Base-by-base conservation (phyloP, 2,329 filamentous ascomycete genomes). In the Setomelanomma holmii region DNA sequence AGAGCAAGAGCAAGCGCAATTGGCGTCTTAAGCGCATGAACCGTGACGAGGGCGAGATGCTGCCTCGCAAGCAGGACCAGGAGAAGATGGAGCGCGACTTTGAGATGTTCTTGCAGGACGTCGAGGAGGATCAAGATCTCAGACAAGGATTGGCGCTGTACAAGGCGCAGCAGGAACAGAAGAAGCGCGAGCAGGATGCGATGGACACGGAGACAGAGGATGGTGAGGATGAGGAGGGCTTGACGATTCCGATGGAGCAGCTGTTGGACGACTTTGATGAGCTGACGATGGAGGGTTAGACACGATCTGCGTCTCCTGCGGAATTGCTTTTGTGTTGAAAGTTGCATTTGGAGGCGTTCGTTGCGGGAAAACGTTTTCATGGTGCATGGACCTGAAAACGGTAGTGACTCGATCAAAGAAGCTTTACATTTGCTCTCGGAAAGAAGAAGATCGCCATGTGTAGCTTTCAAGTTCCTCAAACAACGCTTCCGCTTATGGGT, bases 11-110 rank as follows among this genome's bases (percentile, higher is more conserved):
- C 48, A 87, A 96, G 64, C 62, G 68, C 51, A 90, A 90, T 82
- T 99, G 95, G 95, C 90, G 89, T 75, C 86, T 99, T 75, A 96
- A 90, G 85, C 91, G 95, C 69, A 93, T 99, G 90, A 84, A 84
- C 61, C 89, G 86, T 77, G 93, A 98, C 58, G 91, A 97, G 73
- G 89, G 89, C 62, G 93, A 97, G 61, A 83, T 96, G 74, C 78
- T 93, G 59, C 90, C 91, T 30, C 88, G 90, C 80, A 91, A 96
- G 78, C 82, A 91, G 53, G 93, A 98, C 72, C 89, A 93, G 71
- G 90, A 93, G 53, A 86, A 87, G 58, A 86, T 96, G 80, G 93
- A 98, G 72, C 85, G 88, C 61, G 95, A 99, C 76, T 99, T 96
- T 78, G 95, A 99, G 80, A 86, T 93, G 85, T 99, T 99, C 86